Percentiles rank a stretch among this genome's conserved stretches.
Evolutionary conservation across 768 basidiomycete genomes (phyloP).

Genomic region (Lentinula lateritia): DNA sequence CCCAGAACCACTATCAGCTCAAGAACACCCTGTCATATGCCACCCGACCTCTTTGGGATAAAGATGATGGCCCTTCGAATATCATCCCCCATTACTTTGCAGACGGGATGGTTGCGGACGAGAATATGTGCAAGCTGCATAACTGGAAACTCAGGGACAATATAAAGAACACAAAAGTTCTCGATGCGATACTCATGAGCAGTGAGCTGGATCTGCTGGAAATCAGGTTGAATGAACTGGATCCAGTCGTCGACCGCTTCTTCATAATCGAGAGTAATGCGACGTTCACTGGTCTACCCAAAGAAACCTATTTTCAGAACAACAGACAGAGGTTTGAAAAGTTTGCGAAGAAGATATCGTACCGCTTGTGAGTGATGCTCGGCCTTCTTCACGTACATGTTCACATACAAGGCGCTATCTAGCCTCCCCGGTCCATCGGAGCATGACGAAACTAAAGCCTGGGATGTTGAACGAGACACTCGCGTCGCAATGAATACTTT

Average conservation of each 20-base stretch:
- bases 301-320: slow-evolving; percentile 43
- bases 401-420: not conserved
- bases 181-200: slow-evolving; percentile 59
- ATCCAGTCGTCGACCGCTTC: slow-evolving; percentile 51
- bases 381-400: not conserved
- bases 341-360: slow-evolving; percentile 50
- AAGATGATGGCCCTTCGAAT: slow-evolving; percentile 38
- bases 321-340: slow-evolving; percentile 41
- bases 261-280: slow-evolving; percentile 57
- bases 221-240: slow-evolving; percentile 57
- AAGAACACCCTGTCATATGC: slow-evolving; percentile 49
- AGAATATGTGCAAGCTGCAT: slow-evolving; percentile 44
- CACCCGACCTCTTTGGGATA: slow-evolving; percentile 58
- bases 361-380: slow-evolving; percentile 33
- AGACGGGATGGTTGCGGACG: slow-evolving; percentile 41
- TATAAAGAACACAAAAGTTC: slow-evolving; percentile 32
- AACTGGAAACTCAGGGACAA: slow-evolving; percentile 41
- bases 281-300: slow-evolving; percentile 57
- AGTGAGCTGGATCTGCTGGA: slow-evolving; percentile 61
- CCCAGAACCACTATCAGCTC: slow-evolving; percentile 43
- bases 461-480: slow-evolving; percentile 43
- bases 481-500: slow-evolving; percentile 45
- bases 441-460: slow-evolving; percentile 36
- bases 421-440: slow-evolving; percentile 44
- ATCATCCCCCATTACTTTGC: slow-evolving; percentile 53